Percentiles rank a stretch among this genome's conserved stretches.
Evolutionary conservation across 495 filamentous ascomycete genomes (phyloP).

Genomic region (Physcia stellaris): DNA sequence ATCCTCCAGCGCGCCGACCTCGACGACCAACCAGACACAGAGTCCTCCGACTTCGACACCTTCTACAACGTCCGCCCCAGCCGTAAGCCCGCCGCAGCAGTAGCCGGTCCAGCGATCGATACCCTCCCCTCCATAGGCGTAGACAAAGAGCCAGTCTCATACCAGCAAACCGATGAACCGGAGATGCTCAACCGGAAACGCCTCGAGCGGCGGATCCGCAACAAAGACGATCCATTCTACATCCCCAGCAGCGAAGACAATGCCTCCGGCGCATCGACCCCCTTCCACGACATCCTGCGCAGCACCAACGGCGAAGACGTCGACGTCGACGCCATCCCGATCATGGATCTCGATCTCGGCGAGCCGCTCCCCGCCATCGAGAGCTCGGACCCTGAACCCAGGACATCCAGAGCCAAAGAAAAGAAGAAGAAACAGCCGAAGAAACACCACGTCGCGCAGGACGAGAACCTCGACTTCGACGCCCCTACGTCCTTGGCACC

Average conservation of each 20-base stretch:
- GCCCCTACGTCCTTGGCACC: slow-evolving; percentile 8
- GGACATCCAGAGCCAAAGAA: background rate
- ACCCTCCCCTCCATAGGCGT: too few relatives aligned
- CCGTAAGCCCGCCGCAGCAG: slow-evolving; percentile 18
- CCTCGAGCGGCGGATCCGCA: slow-evolving; percentile 57
- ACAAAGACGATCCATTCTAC: slow-evolving; percentile 92
- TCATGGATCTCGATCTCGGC: slow-evolving; percentile 75
- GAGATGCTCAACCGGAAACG: slow-evolving; percentile 50
- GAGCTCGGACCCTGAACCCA: slow-evolving; percentile 5
- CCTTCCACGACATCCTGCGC: slow-evolving; percentile 56
- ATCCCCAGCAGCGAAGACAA: slow-evolving; percentile 45
- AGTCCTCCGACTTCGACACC: slow-evolving; percentile 49
- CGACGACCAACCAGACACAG: slow-evolving; percentile 31
- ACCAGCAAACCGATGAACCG: slow-evolving; percentile 50
- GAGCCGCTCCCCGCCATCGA: slow-evolving; percentile 21
- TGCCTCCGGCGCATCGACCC: slow-evolving; percentile 43
- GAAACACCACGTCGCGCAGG: slow-evolving; percentile 45
- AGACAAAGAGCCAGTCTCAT: slow-evolving; percentile 40
- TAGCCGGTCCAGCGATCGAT: slow-evolving; percentile 19
- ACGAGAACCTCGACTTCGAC: slow-evolving; percentile 38
- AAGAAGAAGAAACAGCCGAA: slow-evolving; percentile 20
- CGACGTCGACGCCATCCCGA: slow-evolving; percentile 88
- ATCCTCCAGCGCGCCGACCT: slow-evolving; percentile 49
- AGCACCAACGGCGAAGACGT: slow-evolving; percentile 56
- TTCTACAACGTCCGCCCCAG: slow-evolving; percentile 53